phyloP scores from a whole-genome alignment of 75 land plant genomes.

The Ceratopteris richardii region DNA sequence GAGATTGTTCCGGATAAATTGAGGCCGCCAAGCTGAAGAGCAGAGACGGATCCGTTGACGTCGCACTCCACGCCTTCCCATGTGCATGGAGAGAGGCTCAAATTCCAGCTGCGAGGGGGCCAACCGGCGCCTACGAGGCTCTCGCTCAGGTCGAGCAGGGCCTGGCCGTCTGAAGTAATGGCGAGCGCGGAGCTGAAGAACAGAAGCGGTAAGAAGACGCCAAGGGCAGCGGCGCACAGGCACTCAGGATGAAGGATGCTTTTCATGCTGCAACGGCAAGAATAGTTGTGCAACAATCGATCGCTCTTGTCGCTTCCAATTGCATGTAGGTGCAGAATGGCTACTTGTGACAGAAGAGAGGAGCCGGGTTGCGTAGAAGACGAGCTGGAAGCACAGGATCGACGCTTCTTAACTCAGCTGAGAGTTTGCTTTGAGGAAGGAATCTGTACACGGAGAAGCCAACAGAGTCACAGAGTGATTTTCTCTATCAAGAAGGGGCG shows the following conservation, averaged over 20 bases:
- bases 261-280: too few relatives aligned
- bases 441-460: too few relatives aligned
- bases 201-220: not conserved
- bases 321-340: too few relatives aligned
- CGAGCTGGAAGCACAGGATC: too few relatives aligned
- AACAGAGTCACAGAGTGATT: too few relatives aligned
- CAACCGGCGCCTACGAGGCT: conserved; percentile 14
- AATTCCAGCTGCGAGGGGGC: conserved; percentile 40
- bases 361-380: too few relatives aligned
- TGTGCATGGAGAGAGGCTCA: conserved; percentile 34
- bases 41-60: conserved; percentile 20
- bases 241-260: not conserved
- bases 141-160: conserved; percentile 43
- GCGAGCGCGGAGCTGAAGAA: not conserved
- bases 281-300: too few relatives aligned
- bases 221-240: not conserved
- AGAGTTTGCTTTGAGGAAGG: too few relatives aligned
- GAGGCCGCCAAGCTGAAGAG: conserved; percentile 26
- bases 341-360: too few relatives aligned
- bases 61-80: conserved; percentile 49
- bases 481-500: too few relatives aligned
- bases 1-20: conserved; percentile 27
- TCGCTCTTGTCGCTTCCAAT: too few relatives aligned
- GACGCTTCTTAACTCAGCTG: too few relatives aligned
- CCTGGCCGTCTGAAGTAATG: not conserved